Conservation (phyloP, 2,329 filamentous ascomycete species). For the Exserohilum turcica region DNA sequence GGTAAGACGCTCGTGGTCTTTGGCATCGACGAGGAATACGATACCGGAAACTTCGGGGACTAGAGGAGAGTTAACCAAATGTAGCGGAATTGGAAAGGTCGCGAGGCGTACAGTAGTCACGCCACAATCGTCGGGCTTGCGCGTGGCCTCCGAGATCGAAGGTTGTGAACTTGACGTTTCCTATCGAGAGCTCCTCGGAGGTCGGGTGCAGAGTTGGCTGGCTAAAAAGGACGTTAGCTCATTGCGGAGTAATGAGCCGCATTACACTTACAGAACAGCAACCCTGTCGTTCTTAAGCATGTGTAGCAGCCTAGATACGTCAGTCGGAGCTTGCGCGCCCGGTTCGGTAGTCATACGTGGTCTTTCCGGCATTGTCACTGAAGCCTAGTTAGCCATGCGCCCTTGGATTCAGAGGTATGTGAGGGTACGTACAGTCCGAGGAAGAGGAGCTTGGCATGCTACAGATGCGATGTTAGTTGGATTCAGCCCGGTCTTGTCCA, state of each 20-base stretch:
- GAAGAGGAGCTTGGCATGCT: conserved; percentile 72
- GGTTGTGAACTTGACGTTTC: conserved; percentile 80
- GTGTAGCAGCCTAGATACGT: conserved; percentile 66
- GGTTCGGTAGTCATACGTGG: conserved; percentile 61
- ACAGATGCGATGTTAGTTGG: conserved; percentile 20
- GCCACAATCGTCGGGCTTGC: conserved; percentile 49
- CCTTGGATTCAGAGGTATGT: background rate
- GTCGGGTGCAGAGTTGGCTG: conserved; percentile 58
- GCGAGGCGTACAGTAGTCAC: conserved; percentile 43
- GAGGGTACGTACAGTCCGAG: conserved; percentile 65
- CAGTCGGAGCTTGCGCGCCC: conserved; percentile 10
- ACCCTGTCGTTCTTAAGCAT: conserved; percentile 93
- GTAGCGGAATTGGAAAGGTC: background rate
- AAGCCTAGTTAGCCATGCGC: conserved; percentile 65
- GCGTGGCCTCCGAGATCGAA: conserved; percentile 67
- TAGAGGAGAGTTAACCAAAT: conserved; percentile 16
- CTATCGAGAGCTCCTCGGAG: conserved; percentile 63
- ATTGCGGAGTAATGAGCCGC: background rate
- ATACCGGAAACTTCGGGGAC: conserved; percentile 66
- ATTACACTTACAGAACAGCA: conserved; percentile 73
- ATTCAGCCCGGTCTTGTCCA: background rate
- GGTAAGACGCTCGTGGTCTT: conserved; percentile 90
- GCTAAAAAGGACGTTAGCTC: conserved; percentile 14
- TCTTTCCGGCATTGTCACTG: conserved; percentile 94
- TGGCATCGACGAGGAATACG: conserved; percentile 96